Base-by-base conservation (phyloP, 371 early-diverging fungal genomes). In the Phascolomyces articulosus region DNA sequence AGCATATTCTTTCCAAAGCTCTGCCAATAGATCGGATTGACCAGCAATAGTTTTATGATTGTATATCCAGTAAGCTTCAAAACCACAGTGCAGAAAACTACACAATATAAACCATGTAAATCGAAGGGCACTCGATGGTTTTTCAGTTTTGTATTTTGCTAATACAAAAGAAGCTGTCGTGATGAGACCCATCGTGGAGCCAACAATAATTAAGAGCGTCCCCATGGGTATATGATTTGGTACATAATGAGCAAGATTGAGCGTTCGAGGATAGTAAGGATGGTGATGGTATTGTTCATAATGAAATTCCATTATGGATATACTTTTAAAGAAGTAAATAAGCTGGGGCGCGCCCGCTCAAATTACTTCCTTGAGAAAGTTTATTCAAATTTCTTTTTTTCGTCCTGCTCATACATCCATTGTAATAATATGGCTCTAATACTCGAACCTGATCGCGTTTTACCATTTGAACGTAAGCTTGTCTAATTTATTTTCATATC, bases 1-100 rank as follows among this genome's bases (percentile, higher is more conserved):
- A 1, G 95, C 78, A 72, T 97, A 97, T 77, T 97, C 96, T 78
- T 95, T 94, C 95, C 96, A 97, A 60, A 94, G 64, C 63, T 95
- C 88, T n/a, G 87, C 93, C 47, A 95, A 57, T 2, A 92, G 60
- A 29, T 72, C 74, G 48, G 79, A 73, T 68, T 91, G 85, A 15
- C 86, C 85, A 0, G 93, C 88, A 24, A 97, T 73, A 7, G 79
- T 78, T 13, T 58, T 40, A 66, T 87, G 82, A 75, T 87, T 80
- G 57, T 73, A 77, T 29, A 90, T 80, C 84, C 91, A 96, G 78
- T 95, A 96, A 0, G 92, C 91, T 77, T 97, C 97, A n/a, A 96
- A 85, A 48, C 90, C 82, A 18, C 87, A 68, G 74, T 97, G 97
- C 71, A 96, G 89, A 29, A 82, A 74, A 0, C 89, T 90, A 63